Base-by-base conservation (phyloP, 495 filamentous ascomycete genomes). In the Articulospora tetracladia region DNA sequence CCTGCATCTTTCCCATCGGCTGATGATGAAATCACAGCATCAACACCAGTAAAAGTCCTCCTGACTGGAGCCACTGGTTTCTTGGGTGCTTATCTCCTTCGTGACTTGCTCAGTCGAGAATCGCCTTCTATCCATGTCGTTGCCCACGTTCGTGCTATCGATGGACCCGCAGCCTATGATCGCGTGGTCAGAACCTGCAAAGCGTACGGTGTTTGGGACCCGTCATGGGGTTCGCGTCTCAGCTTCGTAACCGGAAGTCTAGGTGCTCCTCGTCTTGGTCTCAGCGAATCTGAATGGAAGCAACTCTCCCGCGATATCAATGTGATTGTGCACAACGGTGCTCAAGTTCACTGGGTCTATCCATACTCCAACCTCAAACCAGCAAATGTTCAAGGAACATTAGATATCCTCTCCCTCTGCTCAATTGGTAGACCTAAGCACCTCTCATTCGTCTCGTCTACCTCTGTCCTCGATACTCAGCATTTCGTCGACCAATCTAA, bases 51-150 rank as follows among this genome's bases (percentile, higher is more conserved):
- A 66, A 72, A 86, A 0, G 76, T 93, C 20, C 87, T 98, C 68
- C 76, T 97, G 6, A 97, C 94, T 15, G 94, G 93, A 28, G 91
- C 89, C 0, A 97, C 94, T 30, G 93, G 93, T 10, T 98, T 97
- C 76, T 72, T 97, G 7, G 94, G 94, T 23, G 85, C 89, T 0
- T 93, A 89, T 61, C 81, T 97, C 23, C 77, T 98, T 7, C 79
- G 75, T 19, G 90, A 96, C 27, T 70, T 97, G 11, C 78, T 97
- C 0, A 63, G 32, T n/a, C 79, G 88, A 34, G 76, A 74, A 28
- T 70, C 75, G 0, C 80, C 79, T n/a, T 71, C 66, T 2, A 74
- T 84, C 4, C 87, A 83, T 68, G 80, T 97, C n/a, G 81, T 95
- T 50, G 83, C 85, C 2, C 87, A 91, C 55, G 90, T 97, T 4